phyloP scores from a whole-genome alignment of 2,329 filamentous ascomycete species.

The Volutella citrinella region DNA sequence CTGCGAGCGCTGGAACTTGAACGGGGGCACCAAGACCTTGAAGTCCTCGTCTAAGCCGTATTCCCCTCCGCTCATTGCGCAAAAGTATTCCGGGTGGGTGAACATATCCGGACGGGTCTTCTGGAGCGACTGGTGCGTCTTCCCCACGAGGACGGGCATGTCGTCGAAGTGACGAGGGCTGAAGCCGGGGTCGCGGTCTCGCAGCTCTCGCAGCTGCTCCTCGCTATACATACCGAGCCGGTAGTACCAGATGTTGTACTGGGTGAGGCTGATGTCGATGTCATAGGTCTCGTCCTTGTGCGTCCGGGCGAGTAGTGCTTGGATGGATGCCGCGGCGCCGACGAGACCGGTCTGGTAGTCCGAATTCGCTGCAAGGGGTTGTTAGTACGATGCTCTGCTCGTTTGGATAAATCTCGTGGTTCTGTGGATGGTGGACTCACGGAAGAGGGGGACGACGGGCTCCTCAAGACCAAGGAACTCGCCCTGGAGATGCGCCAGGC shows the following conservation, averaged over 20 bases:
- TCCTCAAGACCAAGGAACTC: constrained; percentile 34
- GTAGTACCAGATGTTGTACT: constrained; percentile 26
- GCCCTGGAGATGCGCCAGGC: constrained; percentile 35
- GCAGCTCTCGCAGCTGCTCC: constrained; percentile 9
- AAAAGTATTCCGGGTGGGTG: constrained; percentile 7
- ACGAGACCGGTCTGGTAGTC: constrained; percentile 22
- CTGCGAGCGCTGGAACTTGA: constrained; percentile 3
- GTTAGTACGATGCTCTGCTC: too few relatives aligned
- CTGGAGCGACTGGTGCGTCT: constrained; percentile 7
- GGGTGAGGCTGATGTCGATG: constrained; percentile 23
- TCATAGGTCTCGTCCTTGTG: constrained; percentile 17
- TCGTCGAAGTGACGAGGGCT: constrained; percentile 18
- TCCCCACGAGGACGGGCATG: constrained; percentile 12
- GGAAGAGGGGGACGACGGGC: constrained; percentile 19
- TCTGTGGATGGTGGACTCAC: constrained; percentile 9
- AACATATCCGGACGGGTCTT: constrained; percentile 8
- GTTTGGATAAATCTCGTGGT: not conserved
- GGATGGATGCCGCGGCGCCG: constrained; percentile 15
- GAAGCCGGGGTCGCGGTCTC: constrained; percentile 15
- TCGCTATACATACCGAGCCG: constrained; percentile 18
- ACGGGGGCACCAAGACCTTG: constrained; percentile 6
- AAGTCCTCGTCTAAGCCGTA: constrained; percentile 8
- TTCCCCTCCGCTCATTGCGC: constrained; percentile 8
- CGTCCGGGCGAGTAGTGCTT: constrained; percentile 17
- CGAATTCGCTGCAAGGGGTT: constrained; percentile 14